phyloP scores from a whole-genome alignment of 2,329 filamentous ascomycete genomes.

The Colletotrichum godetiae region DNA sequence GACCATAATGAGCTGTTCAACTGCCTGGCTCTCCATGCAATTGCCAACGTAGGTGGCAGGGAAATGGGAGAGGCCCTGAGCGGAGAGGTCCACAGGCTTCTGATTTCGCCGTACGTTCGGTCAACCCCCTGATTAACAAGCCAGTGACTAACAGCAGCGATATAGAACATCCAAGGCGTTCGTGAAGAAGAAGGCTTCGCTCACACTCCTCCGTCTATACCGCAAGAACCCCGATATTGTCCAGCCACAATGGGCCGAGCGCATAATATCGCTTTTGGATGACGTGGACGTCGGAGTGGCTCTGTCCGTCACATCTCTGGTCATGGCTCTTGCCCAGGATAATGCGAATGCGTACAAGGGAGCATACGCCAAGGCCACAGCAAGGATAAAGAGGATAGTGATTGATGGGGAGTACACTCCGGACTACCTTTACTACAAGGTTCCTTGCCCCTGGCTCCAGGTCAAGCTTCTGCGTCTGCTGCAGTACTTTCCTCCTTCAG shows the following conservation, averaged over 20 bases:
- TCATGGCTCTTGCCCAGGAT: slow-evolving; percentile 95
- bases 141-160: background rate
- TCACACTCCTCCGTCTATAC: slow-evolving; percentile 92
- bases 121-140: background rate
- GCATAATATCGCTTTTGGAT: slow-evolving; percentile 99
- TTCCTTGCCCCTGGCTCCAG: slow-evolving; percentile 99
- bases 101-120: slow-evolving; percentile 87
- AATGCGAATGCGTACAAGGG: slow-evolving; percentile 94
- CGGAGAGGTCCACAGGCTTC: slow-evolving; percentile 88
- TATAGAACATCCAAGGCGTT: slow-evolving; percentile 84
- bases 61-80: slow-evolving; percentile 98
- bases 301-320: slow-evolving; percentile 92
- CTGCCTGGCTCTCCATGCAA: slow-evolving; percentile 94
- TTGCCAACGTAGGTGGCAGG: slow-evolving; percentile 94
- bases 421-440: slow-evolving; percentile 98
- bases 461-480: slow-evolving; percentile 91
- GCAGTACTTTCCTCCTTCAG: slow-evolving; percentile 96
- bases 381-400: slow-evolving; percentile 87
- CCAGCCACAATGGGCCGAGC: slow-evolving; percentile 95
- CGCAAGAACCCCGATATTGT: slow-evolving; percentile 95
- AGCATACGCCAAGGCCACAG: slow-evolving; percentile 92
- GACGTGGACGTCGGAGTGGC: slow-evolving; percentile 94
- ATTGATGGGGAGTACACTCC: slow-evolving; percentile 89
- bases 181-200: slow-evolving; percentile 98
- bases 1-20: slow-evolving; percentile 98